Conservation (phyloP, 768 basidiomycete species). For the Phlegmacium glaucopus region DNA sequence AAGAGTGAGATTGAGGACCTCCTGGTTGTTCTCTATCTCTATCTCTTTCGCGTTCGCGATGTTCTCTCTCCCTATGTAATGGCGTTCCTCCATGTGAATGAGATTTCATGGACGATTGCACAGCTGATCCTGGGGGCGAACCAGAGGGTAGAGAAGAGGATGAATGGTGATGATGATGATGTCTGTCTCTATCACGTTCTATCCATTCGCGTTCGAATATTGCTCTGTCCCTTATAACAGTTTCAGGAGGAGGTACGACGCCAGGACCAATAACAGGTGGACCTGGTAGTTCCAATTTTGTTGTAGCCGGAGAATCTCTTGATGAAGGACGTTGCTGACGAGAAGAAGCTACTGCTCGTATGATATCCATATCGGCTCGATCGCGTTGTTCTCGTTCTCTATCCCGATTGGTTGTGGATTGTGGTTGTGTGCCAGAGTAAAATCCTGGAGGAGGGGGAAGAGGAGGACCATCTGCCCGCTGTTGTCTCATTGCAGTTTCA, state of each 20-base stretch:
- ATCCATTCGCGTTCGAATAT: conserved; percentile 6
- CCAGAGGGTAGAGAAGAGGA: not conserved
- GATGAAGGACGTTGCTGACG: conserved; percentile 8
- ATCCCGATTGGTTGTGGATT: not conserved
- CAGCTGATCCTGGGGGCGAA: not conserved
- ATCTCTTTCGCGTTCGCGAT: not conserved
- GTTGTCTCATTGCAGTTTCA: conserved; percentile 1
- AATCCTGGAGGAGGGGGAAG: too few relatives aligned
- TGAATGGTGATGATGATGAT: not conserved
- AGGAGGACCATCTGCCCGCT: too few relatives aligned
- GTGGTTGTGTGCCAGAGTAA: conserved; percentile 1
- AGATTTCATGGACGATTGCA: too few relatives aligned
- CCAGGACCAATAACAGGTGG: not conserved
- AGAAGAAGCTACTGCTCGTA: conserved; percentile 3
- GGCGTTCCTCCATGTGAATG: not conserved
- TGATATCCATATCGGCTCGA: conserved; percentile 1
- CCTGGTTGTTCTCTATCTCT: conserved; percentile 7
- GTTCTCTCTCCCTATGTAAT: conserved; percentile 5
- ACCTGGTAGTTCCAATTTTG: not conserved
- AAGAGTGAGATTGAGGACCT: not conserved
- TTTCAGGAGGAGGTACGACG: not conserved
- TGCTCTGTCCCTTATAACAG: conserved; percentile 10
- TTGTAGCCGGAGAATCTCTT: not conserved
- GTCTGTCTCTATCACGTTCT: conserved; percentile 18
- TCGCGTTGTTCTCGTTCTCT: conserved; percentile 4